A percentile compares a stretch with the other conserved stretches of the same genome.
Evolutionary conservation across 768 basidiomycete genomes (phyloP).

Genomic region (Infundibulicybe gibba): DNA sequence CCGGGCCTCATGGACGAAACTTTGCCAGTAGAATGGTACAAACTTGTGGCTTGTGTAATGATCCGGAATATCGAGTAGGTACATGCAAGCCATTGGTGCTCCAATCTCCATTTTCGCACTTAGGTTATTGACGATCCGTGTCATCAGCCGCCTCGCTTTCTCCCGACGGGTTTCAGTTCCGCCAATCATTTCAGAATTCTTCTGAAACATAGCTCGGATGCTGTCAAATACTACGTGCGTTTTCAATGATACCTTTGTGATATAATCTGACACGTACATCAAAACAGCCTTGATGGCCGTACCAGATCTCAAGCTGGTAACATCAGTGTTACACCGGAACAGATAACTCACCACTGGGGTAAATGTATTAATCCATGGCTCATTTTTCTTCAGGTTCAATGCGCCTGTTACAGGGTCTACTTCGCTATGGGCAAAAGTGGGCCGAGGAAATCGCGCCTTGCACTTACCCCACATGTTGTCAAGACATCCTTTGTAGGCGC

Average conservation of each 20-base stretch:
- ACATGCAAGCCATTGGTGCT: constrained; percentile 24
- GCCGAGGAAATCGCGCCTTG: constrained; percentile 28
- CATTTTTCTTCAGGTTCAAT: constrained; percentile 24
- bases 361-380: constrained; percentile 28
- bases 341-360: constrained; percentile 22
- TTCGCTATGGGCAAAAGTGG: not conserved
- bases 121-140: constrained; percentile 22
- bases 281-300: constrained; percentile 29
- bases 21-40: constrained; percentile 23
- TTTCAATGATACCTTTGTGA: constrained; percentile 28
- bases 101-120: constrained; percentile 27
- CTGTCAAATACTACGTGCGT: constrained; percentile 28
- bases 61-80: constrained; percentile 27
- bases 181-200: constrained; percentile 15
- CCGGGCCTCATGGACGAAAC: constrained; percentile 3
- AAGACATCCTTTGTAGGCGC: constrained; percentile 15
- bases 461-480: constrained; percentile 24
- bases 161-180: not conserved
- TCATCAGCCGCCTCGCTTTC: constrained; percentile 17
- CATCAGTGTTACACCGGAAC: constrained; percentile 31
- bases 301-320: constrained; percentile 26
- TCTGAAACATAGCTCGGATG: constrained; percentile 16
- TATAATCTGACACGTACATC: constrained; percentile 32
- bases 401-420: constrained; percentile 23
- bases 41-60: constrained; percentile 27